Evolutionary conservation across 1,284 basidiomycete genomes (phyloP).

Genomic region (Trichosporon asahii): DNA sequence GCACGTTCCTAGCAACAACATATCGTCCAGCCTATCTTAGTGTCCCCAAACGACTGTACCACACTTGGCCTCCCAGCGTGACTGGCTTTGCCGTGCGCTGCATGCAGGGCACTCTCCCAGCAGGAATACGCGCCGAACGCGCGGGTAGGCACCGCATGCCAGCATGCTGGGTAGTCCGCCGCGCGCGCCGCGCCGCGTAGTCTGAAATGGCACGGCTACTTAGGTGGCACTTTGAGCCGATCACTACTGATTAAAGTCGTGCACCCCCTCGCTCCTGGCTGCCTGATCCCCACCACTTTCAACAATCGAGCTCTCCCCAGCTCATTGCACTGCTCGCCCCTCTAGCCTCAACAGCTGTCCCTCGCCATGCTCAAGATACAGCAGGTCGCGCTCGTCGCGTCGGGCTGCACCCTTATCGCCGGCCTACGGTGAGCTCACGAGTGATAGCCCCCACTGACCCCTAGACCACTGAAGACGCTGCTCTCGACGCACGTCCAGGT

Average conservation of each 20-base stretch:
- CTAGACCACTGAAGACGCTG: slow-evolving; percentile 34
- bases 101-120: neutral
- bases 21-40: neutral
- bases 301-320: slow-evolving; percentile 4
- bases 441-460: too few relatives aligned
- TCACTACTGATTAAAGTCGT: slow-evolving; percentile 3
- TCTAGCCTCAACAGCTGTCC: slow-evolving; percentile 4
- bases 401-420: neutral
- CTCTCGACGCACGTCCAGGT: slow-evolving; percentile 27
- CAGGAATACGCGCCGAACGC: neutral
- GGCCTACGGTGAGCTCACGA: neutral
- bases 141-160: neutral
- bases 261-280: neutral
- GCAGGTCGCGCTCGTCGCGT: slow-evolving; percentile 3
- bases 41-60: slow-evolving; percentile 4
- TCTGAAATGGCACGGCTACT: slow-evolving; percentile 6
- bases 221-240: slow-evolving; percentile 8
- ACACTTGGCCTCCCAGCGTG: neutral
- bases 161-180: neutral
- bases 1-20: slow-evolving; percentile 6
- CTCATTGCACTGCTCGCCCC: neutral
- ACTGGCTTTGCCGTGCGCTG: neutral
- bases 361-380: slow-evolving; percentile 6
- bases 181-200: slow-evolving; percentile 4
- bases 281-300: neutral